Percentiles rank a stretch among this genome's conserved stretches.
Conservation (phyloP, 2,329 filamentous ascomycete genomes). For the Fusarium buxicola region DNA sequence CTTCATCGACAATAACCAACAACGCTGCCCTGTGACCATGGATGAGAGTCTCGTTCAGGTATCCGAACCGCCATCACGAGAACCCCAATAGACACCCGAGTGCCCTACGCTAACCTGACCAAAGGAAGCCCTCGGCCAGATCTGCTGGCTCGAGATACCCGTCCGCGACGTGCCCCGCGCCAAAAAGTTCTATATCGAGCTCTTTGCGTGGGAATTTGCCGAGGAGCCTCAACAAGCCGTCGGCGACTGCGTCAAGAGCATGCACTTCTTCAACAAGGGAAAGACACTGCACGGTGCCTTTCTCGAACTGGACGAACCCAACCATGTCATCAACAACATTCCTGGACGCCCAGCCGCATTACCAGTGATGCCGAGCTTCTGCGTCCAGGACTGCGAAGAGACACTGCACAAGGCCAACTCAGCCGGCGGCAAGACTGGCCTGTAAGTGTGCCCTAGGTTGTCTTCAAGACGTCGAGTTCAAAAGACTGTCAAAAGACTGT, state of each 20-base stretch:
- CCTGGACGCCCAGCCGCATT: constrained; percentile 41
- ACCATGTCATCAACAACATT: constrained; percentile 45
- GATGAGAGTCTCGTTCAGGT: constrained; percentile 26
- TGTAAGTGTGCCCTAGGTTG: constrained; percentile 45
- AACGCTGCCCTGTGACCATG: constrained; percentile 7
- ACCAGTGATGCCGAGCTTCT: constrained; percentile 50
- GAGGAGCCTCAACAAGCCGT: constrained; percentile 34
- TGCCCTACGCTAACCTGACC: background rate
- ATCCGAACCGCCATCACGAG: background rate
- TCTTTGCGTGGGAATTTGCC: constrained; percentile 51
- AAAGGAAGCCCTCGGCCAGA: constrained; percentile 47
- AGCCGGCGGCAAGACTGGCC: constrained; percentile 50
- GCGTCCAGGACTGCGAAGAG: constrained; percentile 49
- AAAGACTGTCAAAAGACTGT: constrained; percentile 6
- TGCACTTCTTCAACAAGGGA: constrained; percentile 52
- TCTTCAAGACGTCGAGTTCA: constrained; percentile 1
- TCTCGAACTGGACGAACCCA: constrained; percentile 47
- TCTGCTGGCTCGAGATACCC: constrained; percentile 56
- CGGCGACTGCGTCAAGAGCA: constrained; percentile 44
- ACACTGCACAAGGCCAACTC: constrained; percentile 46
- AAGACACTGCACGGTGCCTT: constrained; percentile 52
- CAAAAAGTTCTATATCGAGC: constrained; percentile 52
- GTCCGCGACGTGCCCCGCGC: constrained; percentile 50
- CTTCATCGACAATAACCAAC: background rate
- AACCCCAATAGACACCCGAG: background rate